Conservation (phyloP, 805 yeast genomes). For the Lipomyces starkeyi region DNA sequence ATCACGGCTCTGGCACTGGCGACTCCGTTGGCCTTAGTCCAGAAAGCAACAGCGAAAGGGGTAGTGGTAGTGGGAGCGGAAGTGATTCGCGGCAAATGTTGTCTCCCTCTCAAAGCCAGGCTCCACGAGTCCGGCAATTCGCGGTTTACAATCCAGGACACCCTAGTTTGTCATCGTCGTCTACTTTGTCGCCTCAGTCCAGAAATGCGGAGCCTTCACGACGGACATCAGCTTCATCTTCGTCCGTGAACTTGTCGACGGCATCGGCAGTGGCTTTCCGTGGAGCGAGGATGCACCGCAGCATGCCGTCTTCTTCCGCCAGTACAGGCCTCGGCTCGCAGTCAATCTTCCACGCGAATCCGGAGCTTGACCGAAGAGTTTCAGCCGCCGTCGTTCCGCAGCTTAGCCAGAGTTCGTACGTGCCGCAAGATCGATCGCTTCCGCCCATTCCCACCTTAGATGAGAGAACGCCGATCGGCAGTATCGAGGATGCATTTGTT, state of each 20-base stretch:
- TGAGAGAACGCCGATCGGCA: constrained; percentile 3
- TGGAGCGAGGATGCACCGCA: constrained; percentile 22
- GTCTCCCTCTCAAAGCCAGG: background rate
- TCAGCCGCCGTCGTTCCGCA: background rate
- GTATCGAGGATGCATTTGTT: constrained; percentile 28
- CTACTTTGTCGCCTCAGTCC: constrained; percentile 3
- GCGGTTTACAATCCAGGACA: background rate
- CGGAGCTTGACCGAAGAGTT: constrained; percentile 30
- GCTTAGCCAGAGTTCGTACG: constrained; percentile 8
- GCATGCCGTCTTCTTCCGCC: constrained; percentile 10
- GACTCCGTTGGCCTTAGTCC: background rate
- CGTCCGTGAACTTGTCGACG: constrained; percentile 24
- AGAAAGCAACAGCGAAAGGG: background rate
- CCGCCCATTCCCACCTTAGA: constrained; percentile 19
- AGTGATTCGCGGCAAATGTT: background rate
- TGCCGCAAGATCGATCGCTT: constrained; percentile 24
- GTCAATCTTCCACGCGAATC: constrained; percentile 30
- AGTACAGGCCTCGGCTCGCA: constrained; percentile 17
- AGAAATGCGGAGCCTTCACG: background rate
- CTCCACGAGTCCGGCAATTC: background rate
- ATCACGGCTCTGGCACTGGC: background rate
- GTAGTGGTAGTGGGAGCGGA: background rate
- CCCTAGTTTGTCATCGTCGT: background rate
- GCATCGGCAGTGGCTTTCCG: constrained; percentile 34
- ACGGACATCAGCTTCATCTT: background rate